Evolutionary conservation across 768 basidiomycete genomes (phyloP), one percentile per base, ranked within the genome.

Genomic region (Trametopsis cervina): DNA sequence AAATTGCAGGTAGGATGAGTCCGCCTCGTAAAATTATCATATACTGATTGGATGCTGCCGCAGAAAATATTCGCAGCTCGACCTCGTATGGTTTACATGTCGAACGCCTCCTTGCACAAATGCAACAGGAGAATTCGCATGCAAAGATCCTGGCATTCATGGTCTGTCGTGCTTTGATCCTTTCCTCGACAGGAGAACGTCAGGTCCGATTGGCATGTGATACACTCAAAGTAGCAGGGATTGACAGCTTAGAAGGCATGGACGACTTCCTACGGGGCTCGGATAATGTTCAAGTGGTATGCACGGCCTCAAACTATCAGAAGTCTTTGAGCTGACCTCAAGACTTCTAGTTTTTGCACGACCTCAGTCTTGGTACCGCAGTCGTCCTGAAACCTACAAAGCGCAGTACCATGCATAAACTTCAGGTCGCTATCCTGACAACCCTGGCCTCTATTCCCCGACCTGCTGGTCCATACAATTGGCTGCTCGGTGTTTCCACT

Each of bases 51-150:
- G 44, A 20, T 18, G 40, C 24, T 49, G 15, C 39, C 37, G 11
- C 54, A 89, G 89, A 78, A 42, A 89, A 86, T 50, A 77, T 90
- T 43, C 57, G 83, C 9, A 61, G 61, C 2, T 85, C 83, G 0
- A 67, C 72, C 33, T 56, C 73, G 17, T 70, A 67, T 44, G 44
- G 60, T 2, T 54, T 63, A 18, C 72, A 81, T 50, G 56, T 83
- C 15, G 66, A 68, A 2, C 66, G 66, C 44, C 60, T 93, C 12
- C 57, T 89, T 3, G 54, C 56, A 15, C 81, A 76, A 52, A 53
- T 89, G 10, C 66, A 70, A 1, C 73, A 76, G 40, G 43, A 66
- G 0, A 69, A 77, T 51, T 58, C 76, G 0, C 73, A 85, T 52
- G 67, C 76, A 24, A 73, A 79, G 15, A 63, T 76, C 2, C 63